Base-by-base conservation (phyloP, 140 eudicot genomes). In the Senecio squalidus region DNA sequence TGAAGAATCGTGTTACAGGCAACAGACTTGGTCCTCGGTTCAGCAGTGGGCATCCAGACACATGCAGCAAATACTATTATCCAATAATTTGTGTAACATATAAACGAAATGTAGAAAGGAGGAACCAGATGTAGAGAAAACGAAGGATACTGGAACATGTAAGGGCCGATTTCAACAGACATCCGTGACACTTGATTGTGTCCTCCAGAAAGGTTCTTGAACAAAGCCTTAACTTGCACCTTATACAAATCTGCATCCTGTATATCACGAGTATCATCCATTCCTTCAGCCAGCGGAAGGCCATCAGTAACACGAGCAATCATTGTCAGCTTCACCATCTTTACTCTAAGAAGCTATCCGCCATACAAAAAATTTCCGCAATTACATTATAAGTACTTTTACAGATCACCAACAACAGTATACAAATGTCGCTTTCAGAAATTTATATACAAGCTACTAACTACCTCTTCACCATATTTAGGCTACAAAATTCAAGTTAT, bases 291-390 rank as follows among this genome's bases (percentile, higher is more conserved):
- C 16, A 91, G 69, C 0, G 98, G 98, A 60, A 91, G 96, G 13
- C 98, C 98, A 55, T 91, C 96, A 54, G 91, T 91, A 17, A 91
- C 96, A 81, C 98, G 94, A 64, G 96, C 96, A 81, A 91, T 81
- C 98, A 91, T 81, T 20, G 98, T 91, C 80, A 91, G 52, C 77
- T 91, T 91, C 82, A 91, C 98, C 98, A 91, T 91, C 40, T 59
- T 85, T 60, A 59, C 73, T 78, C 62, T 61, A 23, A 55, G 25
- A 62, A 66, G 60, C 68, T 41, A 61, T 66, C 72, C 66, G 52
- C 75, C 74, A 52, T 49, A 61, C 43, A 9, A 21, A 46, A 50
- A 34, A 20, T 39, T 47, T 52, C 14, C 9, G 26, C 5, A 49
- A 57, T 51, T 50, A 60, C 20, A n/a, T 26, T n/a, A 49, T 24